Percentiles rank a stretch among this genome's conserved stretches.
Evolutionary conservation across 2,329 filamentous ascomycete species (phyloP).

Genomic region (Aureobasidium sp.): DNA sequence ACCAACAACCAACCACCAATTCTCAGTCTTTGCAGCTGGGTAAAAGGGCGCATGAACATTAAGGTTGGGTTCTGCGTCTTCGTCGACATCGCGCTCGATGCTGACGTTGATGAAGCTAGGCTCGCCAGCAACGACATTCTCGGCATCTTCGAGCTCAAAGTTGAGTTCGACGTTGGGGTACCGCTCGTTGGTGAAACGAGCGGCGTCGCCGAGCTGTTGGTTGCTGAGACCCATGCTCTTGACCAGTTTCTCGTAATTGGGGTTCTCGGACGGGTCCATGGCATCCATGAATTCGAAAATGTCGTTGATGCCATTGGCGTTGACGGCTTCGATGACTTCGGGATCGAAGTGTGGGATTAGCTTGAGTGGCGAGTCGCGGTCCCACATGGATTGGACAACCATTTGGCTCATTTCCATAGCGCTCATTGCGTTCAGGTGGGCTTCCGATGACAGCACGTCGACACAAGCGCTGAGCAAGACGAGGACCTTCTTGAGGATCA

Average conservation of each 20-base stretch:
- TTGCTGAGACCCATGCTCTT: conserved; percentile 72
- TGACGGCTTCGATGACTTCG: conserved; percentile 73
- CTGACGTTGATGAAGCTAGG: conserved; percentile 76
- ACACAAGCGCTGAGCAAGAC: conserved; percentile 86
- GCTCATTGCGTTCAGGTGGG: conserved; percentile 92
- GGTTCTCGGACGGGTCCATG: conserved; percentile 92
- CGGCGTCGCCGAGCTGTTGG: conserved; percentile 77
- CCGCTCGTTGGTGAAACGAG: conserved; percentile 88
- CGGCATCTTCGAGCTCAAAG: conserved; percentile 74
- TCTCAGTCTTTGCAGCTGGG: conserved; percentile 84
- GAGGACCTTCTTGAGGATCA: conserved; percentile 74
- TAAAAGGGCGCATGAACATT: conserved; percentile 95
- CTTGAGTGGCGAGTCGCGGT: conserved; percentile 91
- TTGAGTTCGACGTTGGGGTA: conserved; percentile 93
- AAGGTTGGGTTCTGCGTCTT: conserved; percentile 65
- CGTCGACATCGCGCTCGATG: conserved; percentile 71
- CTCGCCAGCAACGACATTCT: conserved; percentile 69
- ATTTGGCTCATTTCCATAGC: conserved; percentile 99
- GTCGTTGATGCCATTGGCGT: conserved; percentile 76
- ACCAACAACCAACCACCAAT: conserved; percentile 96
- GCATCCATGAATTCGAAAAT: conserved; percentile 98
- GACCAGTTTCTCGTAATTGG: conserved; percentile 68
- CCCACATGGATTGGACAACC: conserved; percentile 99
- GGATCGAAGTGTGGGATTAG: conserved; percentile 93
- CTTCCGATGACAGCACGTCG: conserved; percentile 90